Evolutionary conservation across 768 basidiomycete genomes (phyloP).

Genomic region (Podaxis mareebaensis): DNA sequence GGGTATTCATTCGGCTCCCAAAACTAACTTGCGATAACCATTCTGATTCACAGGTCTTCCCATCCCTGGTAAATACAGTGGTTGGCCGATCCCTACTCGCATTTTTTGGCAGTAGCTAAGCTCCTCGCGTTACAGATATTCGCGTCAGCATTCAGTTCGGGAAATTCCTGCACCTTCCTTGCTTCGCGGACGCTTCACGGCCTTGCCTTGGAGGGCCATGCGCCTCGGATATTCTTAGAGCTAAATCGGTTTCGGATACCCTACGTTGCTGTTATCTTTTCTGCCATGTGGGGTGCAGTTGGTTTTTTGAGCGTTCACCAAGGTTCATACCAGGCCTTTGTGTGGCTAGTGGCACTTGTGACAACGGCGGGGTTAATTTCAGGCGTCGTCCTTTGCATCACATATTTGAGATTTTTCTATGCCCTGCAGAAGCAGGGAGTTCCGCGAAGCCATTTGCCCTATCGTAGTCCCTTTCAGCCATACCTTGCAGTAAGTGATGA

Average conservation of each 20-base stretch:
- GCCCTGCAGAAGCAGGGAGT: conserved; percentile 31
- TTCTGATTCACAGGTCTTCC: conserved; percentile 24
- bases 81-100: conserved; percentile 27
- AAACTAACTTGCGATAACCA: neutral
- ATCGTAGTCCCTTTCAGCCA: conserved; percentile 47
- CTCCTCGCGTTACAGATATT: conserved; percentile 32
- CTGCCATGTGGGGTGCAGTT: conserved; percentile 27
- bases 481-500: conserved; percentile 35
- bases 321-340: conserved; percentile 28
- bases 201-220: conserved; percentile 39
- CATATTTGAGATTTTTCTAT: conserved; percentile 32
- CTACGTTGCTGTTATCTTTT: conserved; percentile 27
- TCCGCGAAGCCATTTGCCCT: conserved; percentile 31
- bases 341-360: conserved; percentile 30
- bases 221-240: conserved; percentile 31
- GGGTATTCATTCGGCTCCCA: conserved; percentile 12
- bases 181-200: conserved; percentile 40
- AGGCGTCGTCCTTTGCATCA: conserved; percentile 30
- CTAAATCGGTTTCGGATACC: conserved; percentile 34
- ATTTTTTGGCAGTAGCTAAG: neutral
- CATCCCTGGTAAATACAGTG: conserved; percentile 52
- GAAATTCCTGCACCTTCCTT: conserved; percentile 52
- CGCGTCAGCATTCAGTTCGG: conserved; percentile 60
- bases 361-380: conserved; percentile 33
- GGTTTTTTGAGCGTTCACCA: conserved; percentile 29